Base-by-base conservation (phyloP, 768 basidiomycete species). In the Suillus plorans region DNA sequence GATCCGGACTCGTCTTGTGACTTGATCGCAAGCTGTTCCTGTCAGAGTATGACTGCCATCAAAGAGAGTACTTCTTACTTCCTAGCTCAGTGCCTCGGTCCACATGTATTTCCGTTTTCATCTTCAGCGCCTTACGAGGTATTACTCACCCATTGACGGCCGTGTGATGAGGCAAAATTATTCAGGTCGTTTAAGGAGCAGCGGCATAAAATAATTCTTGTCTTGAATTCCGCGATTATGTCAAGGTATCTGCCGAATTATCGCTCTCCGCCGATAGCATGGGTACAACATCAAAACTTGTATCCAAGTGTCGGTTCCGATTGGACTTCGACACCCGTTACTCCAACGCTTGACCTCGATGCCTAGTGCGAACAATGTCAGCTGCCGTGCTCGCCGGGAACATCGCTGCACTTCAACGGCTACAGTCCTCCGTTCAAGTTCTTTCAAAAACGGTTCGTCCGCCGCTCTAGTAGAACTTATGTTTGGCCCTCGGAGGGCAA, bases 111-210 rank as follows among this genome's bases (percentile, higher is more conserved):
- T 58, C 56, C 56, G 56, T 39, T 58, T 58, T 4, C 28, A 52
- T 52, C 52, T 53, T 53, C 18, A 53, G 52, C 52, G 52, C 9
- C 28, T 31, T 2, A 16, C 42, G 20, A 34, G 12, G 1, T 20
- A 41, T 59, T 59, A 59, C 58, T 42, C 58, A 59, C 58, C 41
- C 58, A 20, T 42, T 59, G 58, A 59, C 58, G 58, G 22, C 58
- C 58, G 58, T 59, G 58, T 59, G 58, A 58, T 14, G 57, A 31
- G 53, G 53, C 10, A 55, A 34, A 55, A 34, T 20, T 31, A 6
- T 31, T 28, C 25, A 28, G 31, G 31, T 18, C 9, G 20, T 53
- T 52, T 53, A 2, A 53, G 52, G 18, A 20, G 9, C 16, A 58
- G 37, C 53, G 53, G 53, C 53, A 55, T 55, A 1, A 13, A 13